A percentile compares a stretch with the other conserved stretches of the same genome.
These are phyloP conservation scores for Tylopilus felleus DNA, from an alignment of 768 basidiomycete species.

Conservation along the genomic window DNA sequence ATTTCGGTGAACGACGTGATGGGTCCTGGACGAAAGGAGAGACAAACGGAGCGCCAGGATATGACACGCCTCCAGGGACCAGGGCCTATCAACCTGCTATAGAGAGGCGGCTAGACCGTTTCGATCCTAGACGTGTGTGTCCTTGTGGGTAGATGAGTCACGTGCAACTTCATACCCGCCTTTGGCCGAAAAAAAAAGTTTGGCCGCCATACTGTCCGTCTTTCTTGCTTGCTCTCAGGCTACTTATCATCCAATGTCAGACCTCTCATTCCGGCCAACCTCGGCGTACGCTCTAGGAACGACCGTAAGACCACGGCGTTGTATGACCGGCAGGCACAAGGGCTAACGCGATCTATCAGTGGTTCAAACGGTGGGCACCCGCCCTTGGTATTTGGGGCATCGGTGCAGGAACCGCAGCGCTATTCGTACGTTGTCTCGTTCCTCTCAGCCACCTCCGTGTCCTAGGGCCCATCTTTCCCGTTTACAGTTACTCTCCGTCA, in stretches of 20 bases:
- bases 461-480: constrained; percentile 3
- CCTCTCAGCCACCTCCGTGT: background rate
- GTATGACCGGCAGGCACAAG: background rate
- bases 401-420: constrained; percentile 60
- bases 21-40: background rate
- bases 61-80: background rate
- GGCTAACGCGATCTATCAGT: constrained; percentile 30
- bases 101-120: background rate
- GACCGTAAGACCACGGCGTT: constrained; percentile 33
- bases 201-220: background rate
- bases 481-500: constrained; percentile 69
- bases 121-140: background rate
- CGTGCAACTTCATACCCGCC: constrained; percentile 18
- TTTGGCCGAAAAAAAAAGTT: constrained; percentile 4
- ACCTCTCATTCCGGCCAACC: constrained; percentile 38
- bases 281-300: constrained; percentile 37
- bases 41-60: background rate
- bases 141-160: constrained; percentile 2
- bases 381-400: constrained; percentile 68
- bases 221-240: background rate
- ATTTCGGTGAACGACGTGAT: background rate
- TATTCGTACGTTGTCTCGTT: constrained; percentile 50
- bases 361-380: constrained; percentile 54
- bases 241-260: constrained; percentile 37
- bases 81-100: background rate